Evolutionary conservation across 306 rosid species (phyloP), one percentile per base, ranked within the genome.

Genomic region (Inga leiocalycina): DNA sequence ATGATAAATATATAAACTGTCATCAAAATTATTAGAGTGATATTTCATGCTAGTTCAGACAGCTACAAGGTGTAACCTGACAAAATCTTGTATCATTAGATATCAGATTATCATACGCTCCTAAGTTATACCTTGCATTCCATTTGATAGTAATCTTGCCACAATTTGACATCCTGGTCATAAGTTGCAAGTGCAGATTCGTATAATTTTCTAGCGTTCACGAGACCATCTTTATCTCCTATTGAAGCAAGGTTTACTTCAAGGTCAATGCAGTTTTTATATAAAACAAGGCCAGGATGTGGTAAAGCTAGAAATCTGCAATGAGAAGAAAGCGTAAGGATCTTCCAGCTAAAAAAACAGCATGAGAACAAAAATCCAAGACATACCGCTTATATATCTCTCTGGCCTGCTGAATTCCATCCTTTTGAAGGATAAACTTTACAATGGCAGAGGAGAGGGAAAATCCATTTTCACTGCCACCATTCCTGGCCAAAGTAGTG

Each of bases 251-350:
- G 85, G 77, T 90, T 91, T 80, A 90, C 83, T 90, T 96, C 98
- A 84, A 96, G 80, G 79, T 91, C 94, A 72, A 92, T 92, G 89
- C 98, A 93, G 19, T 85, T 86, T 69, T 77, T 89, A 84, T 86
- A 91, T 76, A 89, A 45, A 57, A 85, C 94, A 82, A 93, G 92
- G 81, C 99, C 97, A 1, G 99, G 97, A 87, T 74, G 98, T 30
- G 98, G 97, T 75, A 93, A 84, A 82, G 91, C 91, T 49, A 87
- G 87, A 88, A 84, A 96, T 76, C 99, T 96, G 98, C 84, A 89
- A 81, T 79, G 66, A 75, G 67, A 89, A 80, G 59, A 72, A 46
- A 24, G 76, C 39, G 16, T 46, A 14, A 24, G 76, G 46, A 72
- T 45, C 13, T 46, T 45, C 32, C 80, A 43, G 39, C 57, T 15